Evolutionary conservation across 139 green algal genomes (phyloP), one percentile per base, ranked within the genome.

Genomic region (Diplosphaera chodatii): DNA sequence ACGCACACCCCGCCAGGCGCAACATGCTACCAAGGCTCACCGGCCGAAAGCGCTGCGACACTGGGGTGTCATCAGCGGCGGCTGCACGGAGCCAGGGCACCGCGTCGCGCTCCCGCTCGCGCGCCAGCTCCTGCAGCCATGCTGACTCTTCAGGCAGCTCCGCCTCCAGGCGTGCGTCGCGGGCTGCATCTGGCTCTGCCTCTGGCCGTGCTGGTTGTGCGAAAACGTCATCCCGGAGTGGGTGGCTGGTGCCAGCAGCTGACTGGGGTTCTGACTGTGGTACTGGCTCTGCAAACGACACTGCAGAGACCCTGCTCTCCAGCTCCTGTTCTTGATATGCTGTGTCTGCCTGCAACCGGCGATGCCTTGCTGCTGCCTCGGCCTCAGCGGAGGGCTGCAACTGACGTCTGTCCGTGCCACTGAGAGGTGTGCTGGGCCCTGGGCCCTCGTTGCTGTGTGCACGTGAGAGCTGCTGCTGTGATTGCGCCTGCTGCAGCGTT

Each of bases 1-100:
- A n/a, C n/a, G n/a, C n/a, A n/a, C n/a, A n/a, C n/a, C n/a, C n/a
- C n/a, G n/a, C n/a, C n/a, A n/a, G n/a, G n/a, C n/a, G n/a, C n/a
- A n/a, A n/a, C n/a, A n/a, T n/a, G n/a, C n/a, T n/a, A n/a, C n/a
- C n/a, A n/a, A n/a, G n/a, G n/a, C 37, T 48, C 37, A 70, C 63
- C 74, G 63, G 84, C 13, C 10, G 37, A 48, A 59, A 59, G 16
- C 18, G 48, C 48, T 59, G 13, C 8, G 48, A 59, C 10, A 59
- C 16, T 10, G 48, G 18, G 10, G 18, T 21, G 13, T 59, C 48
- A 23, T 21, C 48, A 10, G 48, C 13, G 48, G 48, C 13, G 48
- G 64, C 25, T 77, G 72, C 32, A 41, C 59, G 28, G 73, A 59
- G 48, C 48, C 48, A 59, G 48, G 48, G 48, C 48, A 59, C 48